These are phyloP conservation scores for Alternaria gansuensis DNA, from an alignment of 2,329 filamentous ascomycete species.

Conservation along the genomic window DNA sequence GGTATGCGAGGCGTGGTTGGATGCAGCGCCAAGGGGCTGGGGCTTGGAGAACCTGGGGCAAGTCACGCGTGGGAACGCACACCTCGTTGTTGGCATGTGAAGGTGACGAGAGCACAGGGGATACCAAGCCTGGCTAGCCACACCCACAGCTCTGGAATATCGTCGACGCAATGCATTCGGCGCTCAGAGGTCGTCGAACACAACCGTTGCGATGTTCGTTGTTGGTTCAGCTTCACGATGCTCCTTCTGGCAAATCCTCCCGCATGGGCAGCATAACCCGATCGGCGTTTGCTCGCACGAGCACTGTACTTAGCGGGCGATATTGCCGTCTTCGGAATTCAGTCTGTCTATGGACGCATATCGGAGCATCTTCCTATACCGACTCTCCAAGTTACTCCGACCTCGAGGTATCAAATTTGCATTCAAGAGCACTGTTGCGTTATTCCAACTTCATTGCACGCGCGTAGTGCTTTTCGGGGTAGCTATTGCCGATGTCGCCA, in stretches of 20 bases:
- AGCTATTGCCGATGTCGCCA: conserved; percentile 19
- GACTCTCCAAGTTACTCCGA: conserved; percentile 5
- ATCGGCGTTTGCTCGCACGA: conserved; percentile 38
- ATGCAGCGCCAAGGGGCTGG: conserved; percentile 19
- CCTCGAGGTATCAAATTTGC: not conserved
- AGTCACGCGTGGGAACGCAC: conserved; percentile 26
- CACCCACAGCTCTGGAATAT: not conserved
- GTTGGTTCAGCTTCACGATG: conserved; percentile 8
- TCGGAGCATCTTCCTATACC: conserved; percentile 3
- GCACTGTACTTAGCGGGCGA: conserved; percentile 27
- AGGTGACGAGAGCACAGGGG: conserved; percentile 23
- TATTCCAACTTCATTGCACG: not conserved
- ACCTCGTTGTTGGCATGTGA: conserved; percentile 35
- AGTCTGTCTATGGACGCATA: not conserved
- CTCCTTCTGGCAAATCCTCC: conserved; percentile 32
- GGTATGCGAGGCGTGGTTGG: conserved; percentile 17
- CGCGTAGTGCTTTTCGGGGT: conserved; percentile 1
- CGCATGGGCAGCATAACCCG: conserved; percentile 35
- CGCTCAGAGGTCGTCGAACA: not conserved
- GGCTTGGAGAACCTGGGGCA: conserved; percentile 32
- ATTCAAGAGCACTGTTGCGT: not conserved
- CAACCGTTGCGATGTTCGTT: not conserved
- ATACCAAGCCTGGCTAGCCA: conserved; percentile 15
- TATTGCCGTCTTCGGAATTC: conserved; percentile 30
- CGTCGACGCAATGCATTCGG: conserved; percentile 6